Percentiles rank a stretch among this genome's conserved stretches.
Conservation (phyloP, 768 basidiomycete genomes). For the Pholiota conissans region DNA sequence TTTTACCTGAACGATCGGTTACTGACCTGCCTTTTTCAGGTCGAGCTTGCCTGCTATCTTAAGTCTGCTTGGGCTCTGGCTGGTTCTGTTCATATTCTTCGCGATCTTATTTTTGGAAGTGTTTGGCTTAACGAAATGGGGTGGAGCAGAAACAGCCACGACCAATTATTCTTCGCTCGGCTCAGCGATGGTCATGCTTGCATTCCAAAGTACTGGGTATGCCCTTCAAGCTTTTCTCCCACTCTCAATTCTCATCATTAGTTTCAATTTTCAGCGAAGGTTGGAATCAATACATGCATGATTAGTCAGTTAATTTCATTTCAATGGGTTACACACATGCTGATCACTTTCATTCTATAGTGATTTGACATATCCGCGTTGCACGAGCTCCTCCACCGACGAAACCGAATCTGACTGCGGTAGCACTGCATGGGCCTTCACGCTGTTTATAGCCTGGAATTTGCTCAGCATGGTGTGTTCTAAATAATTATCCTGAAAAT, state of each 20-base stretch:
- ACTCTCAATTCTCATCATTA: slow-evolving; percentile 8
- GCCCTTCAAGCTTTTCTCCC: slow-evolving; percentile 22
- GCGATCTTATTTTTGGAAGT: slow-evolving; percentile 87
- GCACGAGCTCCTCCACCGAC: slow-evolving; percentile 53
- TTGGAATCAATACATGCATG: slow-evolving; percentile 98
- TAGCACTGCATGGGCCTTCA: slow-evolving; percentile 77
- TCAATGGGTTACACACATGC: slow-evolving; percentile 7
- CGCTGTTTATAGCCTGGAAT: slow-evolving; percentile 93
- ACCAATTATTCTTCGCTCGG: slow-evolving; percentile 82
- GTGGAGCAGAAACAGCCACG: slow-evolving; percentile 61
- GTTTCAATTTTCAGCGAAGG: slow-evolving; percentile 61
- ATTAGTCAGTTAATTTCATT: slow-evolving; percentile 55
- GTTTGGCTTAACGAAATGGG: slow-evolving; percentile 90
- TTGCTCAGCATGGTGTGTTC: slow-evolving; percentile 83
- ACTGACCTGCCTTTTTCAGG: slow-evolving; percentile 35
- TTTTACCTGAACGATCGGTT: neutral
- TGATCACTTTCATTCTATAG: slow-evolving; percentile 36
- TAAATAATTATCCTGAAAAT: neutral
- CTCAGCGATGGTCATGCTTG: slow-evolving; percentile 82
- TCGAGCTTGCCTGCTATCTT: slow-evolving; percentile 85
- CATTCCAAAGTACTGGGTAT: slow-evolving; percentile 92
- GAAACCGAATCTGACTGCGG: slow-evolving; percentile 84
- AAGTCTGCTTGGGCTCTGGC: slow-evolving; percentile 84
- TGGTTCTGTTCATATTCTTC: slow-evolving; percentile 89
- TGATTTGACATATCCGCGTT: slow-evolving; percentile 74